Conservation (phyloP, 441 rosid species). For the Bocquillonia castaneifolia region DNA sequence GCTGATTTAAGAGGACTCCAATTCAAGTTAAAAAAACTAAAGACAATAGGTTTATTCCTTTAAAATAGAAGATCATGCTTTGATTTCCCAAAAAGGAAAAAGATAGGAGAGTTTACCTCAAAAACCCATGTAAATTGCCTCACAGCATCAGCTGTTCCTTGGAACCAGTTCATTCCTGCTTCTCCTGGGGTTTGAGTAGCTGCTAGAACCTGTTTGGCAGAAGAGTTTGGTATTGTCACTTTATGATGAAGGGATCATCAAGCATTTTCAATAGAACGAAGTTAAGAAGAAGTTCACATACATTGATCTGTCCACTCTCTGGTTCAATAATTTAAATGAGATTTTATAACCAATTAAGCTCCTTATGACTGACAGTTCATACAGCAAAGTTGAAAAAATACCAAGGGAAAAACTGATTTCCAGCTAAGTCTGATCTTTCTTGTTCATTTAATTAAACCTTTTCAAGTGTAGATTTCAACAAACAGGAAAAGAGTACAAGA, state of each 20-base stretch:
- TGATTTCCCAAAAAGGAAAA: not conserved
- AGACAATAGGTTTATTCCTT: not conserved
- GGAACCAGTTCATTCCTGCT: slow-evolving; percentile 82
- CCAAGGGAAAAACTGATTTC: not conserved
- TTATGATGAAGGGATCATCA: slow-evolving; percentile 1
- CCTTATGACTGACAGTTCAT: not conserved
- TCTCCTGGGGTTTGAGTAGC: slow-evolving; percentile 97
- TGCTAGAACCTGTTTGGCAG: slow-evolving; percentile 65
- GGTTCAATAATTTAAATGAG: not conserved
- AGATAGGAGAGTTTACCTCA: slow-evolving; percentile 47
- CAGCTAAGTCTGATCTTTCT: not conserved
- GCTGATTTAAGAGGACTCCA: slow-evolving; percentile 11
- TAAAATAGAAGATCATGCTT: not conserved
- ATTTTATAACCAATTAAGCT: not conserved
- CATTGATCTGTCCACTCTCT: no score
- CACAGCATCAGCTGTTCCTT: slow-evolving; percentile 99
- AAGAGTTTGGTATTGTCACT: slow-evolving; percentile 7
- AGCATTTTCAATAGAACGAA: not conserved
- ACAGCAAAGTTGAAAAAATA: not conserved
- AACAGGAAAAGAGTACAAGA: not conserved
- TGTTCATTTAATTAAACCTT: not conserved
- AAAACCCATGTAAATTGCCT: slow-evolving; percentile 92
- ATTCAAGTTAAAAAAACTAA: not conserved
- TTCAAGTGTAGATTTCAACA: not conserved
- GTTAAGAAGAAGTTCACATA: not conserved